A percentile compares a stretch with the other conserved stretches of the same genome.
Evolutionary conservation across 2,329 filamentous ascomycete genomes (phyloP).

Genomic region (Phialophora tarda): DNA sequence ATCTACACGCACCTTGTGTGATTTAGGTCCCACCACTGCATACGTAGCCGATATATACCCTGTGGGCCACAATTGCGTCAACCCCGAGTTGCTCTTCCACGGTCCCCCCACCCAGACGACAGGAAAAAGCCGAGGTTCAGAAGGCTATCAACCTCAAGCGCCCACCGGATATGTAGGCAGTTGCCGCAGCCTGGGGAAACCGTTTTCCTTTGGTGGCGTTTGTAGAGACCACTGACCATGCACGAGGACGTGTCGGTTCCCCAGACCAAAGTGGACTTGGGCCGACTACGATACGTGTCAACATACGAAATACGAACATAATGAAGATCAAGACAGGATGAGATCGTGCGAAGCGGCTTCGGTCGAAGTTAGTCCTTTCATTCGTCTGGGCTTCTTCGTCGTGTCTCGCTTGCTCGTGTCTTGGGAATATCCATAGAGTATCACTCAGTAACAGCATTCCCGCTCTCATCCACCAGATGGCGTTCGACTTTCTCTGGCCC

Average conservation of each 20-base stretch:
- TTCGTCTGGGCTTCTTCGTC: neutral
- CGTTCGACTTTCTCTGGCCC: conserved; percentile 82
- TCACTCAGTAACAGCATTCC: conserved; percentile 43
- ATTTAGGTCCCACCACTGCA: neutral
- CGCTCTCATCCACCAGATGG: conserved; percentile 72
- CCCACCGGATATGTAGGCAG: neutral
- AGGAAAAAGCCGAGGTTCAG: neutral
- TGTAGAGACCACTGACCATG: neutral
- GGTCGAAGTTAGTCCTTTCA: conserved; percentile 1
- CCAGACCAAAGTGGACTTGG: neutral
- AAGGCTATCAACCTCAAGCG: neutral
- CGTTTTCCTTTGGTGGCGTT: too few species aligned
- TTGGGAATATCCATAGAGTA: neutral
- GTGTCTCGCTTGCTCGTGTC: neutral
- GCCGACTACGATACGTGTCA: neutral
- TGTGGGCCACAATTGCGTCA: neutral
- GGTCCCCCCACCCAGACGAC: neutral
- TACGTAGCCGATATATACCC: neutral
- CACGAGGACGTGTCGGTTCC: neutral
- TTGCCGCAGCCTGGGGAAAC: too few species aligned
- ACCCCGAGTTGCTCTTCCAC: neutral
- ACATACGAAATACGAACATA: neutral
- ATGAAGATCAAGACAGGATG: neutral
- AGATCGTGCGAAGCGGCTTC: neutral
- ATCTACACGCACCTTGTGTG: neutral